phyloP scores from a whole-genome alignment of 2,329 filamentous ascomycete species.

The Thelonectria rubi region DNA sequence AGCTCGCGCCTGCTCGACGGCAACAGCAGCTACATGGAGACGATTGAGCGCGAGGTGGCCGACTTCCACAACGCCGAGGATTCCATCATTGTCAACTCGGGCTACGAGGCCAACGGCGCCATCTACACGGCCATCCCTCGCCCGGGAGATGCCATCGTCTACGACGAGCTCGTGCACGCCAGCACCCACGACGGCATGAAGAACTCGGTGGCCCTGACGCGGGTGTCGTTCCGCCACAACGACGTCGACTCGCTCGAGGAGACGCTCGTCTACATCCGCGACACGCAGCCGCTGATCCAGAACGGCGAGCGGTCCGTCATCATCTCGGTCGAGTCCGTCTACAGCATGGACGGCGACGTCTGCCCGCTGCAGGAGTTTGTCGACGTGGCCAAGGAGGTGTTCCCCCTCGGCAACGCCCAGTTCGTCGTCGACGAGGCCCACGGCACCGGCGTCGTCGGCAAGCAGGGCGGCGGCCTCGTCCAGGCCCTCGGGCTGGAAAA shows the following conservation, averaged over 20 bases:
- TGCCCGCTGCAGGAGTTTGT: slow-evolving; percentile 51
- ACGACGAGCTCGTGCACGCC: slow-evolving; percentile 73
- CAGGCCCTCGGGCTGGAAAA: slow-evolving; percentile 59
- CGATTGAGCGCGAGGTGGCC: slow-evolving; percentile 68
- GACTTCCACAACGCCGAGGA: slow-evolving; percentile 66
- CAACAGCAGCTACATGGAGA: slow-evolving; percentile 64
- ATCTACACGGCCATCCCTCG: slow-evolving; percentile 60
- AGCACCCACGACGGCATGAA: slow-evolving; percentile 72
- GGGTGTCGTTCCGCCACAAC: slow-evolving; percentile 59
- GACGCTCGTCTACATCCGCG: slow-evolving; percentile 45
- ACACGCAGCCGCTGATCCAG: slow-evolving; percentile 43
- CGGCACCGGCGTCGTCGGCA: slow-evolving; percentile 59
- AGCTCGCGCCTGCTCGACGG: slow-evolving; percentile 73
- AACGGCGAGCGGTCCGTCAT: slow-evolving; percentile 47
- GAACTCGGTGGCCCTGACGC: slow-evolving; percentile 59
- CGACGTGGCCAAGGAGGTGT: slow-evolving; percentile 46
- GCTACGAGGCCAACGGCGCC: slow-evolving; percentile 63
- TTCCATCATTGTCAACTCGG: slow-evolving; percentile 69
- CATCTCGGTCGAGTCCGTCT: slow-evolving; percentile 53
- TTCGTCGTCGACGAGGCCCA: slow-evolving; percentile 67
- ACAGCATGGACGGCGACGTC: slow-evolving; percentile 59
- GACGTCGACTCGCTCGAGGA: slow-evolving; percentile 46
- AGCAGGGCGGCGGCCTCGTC: slow-evolving; percentile 58
- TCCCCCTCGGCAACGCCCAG: slow-evolving; percentile 51
- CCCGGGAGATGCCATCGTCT: slow-evolving; percentile 64